phyloP scores from a whole-genome alignment of 768 basidiomycete species.

The Kwoniella pini region DNA sequence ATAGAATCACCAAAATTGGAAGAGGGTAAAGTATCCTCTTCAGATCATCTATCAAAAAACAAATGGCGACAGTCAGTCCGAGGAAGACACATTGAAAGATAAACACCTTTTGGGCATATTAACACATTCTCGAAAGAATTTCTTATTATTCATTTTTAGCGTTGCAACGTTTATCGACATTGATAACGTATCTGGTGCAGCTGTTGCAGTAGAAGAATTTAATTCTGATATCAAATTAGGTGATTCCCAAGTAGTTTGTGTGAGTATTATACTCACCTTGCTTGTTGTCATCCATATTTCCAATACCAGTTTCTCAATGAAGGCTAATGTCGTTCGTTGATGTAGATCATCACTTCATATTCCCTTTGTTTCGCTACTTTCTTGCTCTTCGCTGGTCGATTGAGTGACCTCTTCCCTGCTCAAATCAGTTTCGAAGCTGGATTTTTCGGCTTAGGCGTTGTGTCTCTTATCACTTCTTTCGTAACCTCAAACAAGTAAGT shows the following conservation, averaged over 20 bases:
- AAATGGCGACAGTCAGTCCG: too few species aligned
- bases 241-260: slow-evolving; percentile 34
- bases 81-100: too few species aligned
- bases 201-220: slow-evolving; percentile 40
- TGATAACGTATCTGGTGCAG: slow-evolving; percentile 54
- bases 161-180: slow-evolving; percentile 27
- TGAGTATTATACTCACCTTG: too few species aligned
- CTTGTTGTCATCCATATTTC: too few species aligned
- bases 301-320: too few species aligned
- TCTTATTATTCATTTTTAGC: slow-evolving; percentile 24
- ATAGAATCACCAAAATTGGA: too few species aligned
- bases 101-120: too few species aligned
- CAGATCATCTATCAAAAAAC: too few species aligned
- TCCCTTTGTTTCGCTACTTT: slow-evolving; percentile 37
- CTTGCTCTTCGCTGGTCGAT: slow-evolving; percentile 47
- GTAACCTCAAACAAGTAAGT: slow-evolving; percentile 52
- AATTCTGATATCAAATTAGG: slow-evolving; percentile 28
- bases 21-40: too few species aligned
- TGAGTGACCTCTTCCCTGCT: slow-evolving; percentile 49
- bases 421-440: slow-evolving; percentile 58
- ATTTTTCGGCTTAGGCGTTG: slow-evolving; percentile 56
- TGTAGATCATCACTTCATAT: slow-evolving; percentile 42
- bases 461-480: slow-evolving; percentile 60
- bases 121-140: too few species aligned
- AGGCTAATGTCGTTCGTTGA: too few species aligned